Conservation (phyloP, 163 green algal species). For the Coccomyxa subellipsoidea region DNA sequence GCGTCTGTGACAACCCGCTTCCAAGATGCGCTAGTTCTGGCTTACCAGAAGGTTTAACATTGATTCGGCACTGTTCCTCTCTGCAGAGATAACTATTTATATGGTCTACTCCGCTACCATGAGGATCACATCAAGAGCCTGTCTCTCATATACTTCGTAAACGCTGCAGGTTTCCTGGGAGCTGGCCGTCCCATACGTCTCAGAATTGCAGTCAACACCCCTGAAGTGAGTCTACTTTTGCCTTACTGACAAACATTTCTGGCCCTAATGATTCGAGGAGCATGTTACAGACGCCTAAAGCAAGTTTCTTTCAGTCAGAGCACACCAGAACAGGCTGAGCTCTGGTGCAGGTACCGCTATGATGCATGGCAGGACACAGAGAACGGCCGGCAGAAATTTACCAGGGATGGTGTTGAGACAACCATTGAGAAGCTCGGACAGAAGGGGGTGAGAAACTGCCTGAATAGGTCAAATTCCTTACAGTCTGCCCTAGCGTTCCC, state of each 20-base stretch:
- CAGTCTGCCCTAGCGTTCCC: not conserved
- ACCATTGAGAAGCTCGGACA: conserved; percentile 21
- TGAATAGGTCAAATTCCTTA: not conserved
- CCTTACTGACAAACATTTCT: too few relatives aligned
- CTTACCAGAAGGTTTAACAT: too few relatives aligned
- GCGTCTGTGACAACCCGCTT: too few relatives aligned
- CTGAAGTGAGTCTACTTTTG: not conserved
- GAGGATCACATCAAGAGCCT: not conserved
- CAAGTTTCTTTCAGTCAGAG: not conserved
- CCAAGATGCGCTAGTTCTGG: too few relatives aligned
- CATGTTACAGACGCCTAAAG: too few relatives aligned
- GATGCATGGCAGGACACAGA: conserved; percentile 38
- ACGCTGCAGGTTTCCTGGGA: not conserved
- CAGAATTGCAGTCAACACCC: not conserved
- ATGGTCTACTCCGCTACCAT: too few relatives aligned
- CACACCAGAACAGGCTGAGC: not conserved
- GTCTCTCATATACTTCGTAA: not conserved
- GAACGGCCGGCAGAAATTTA: conserved; percentile 35
- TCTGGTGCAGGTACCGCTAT: conserved; percentile 35
- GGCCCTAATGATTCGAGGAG: not conserved
- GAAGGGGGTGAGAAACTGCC: not conserved
- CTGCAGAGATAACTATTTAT: too few relatives aligned
- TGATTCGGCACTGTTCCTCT: too few relatives aligned
- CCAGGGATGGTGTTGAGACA: conserved; percentile 43
- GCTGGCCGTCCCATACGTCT: conserved; percentile 5